phyloP scores from a whole-genome alignment of 768 basidiomycete species.

The Albatrellus ellisii region DNA sequence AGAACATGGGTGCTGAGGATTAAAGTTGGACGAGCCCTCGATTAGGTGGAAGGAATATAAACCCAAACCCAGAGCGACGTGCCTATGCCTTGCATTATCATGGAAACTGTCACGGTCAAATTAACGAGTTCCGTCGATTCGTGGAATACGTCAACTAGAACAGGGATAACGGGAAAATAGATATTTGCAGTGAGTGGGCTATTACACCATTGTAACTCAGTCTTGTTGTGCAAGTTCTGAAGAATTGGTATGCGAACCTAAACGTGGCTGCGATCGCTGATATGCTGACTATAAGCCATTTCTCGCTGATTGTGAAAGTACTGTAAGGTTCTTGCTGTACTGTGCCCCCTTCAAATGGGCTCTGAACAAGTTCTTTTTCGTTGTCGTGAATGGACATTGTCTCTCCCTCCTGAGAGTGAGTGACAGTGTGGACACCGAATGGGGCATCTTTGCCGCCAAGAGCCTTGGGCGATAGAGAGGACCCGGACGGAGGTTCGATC shows the following conservation, averaged over 20 bases:
- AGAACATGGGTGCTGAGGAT: constrained; percentile 59
- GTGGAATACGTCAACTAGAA: constrained; percentile 45
- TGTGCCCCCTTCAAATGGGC: constrained; percentile 14
- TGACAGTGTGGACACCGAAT: too few species aligned
- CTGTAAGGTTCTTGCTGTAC: constrained; percentile 20
- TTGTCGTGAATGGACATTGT: too few species aligned
- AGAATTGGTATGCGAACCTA: constrained; percentile 27
- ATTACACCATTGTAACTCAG: neutral
- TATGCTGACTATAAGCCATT: constrained; percentile 55
- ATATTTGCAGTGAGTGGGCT: constrained; percentile 66
- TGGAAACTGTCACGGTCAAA: constrained; percentile 67
- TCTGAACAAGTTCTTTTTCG: constrained; percentile 5
- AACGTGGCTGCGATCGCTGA: constrained; percentile 46
- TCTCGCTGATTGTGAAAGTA: constrained; percentile 41
- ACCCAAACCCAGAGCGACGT: constrained; percentile 9
- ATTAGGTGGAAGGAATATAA: neutral
- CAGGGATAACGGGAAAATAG: constrained; percentile 71
- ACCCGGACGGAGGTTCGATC: too few species aligned
- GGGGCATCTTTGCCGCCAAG: too few species aligned
- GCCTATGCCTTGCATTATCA: constrained; percentile 56
- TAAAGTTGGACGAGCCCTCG: neutral
- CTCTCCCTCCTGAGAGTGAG: neutral
- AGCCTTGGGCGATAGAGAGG: too few species aligned
- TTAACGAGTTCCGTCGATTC: constrained; percentile 63
- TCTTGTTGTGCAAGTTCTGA: neutral